phyloP scores from a whole-genome alignment of 148 eudicot species.

The Tetragonia tetragonoides region DNA sequence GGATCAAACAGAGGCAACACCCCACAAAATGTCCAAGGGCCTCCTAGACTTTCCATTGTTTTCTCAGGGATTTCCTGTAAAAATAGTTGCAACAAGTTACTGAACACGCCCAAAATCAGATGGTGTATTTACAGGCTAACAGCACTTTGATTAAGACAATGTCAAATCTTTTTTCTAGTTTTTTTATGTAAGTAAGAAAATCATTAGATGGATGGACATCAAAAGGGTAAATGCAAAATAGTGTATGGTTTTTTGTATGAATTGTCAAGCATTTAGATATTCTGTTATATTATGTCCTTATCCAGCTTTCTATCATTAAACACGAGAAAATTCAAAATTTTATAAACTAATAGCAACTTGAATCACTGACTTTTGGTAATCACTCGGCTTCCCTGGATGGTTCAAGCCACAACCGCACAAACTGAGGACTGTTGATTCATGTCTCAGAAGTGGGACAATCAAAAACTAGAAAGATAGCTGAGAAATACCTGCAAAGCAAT shows the following conservation, averaged over 20 bases:
- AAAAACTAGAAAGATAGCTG: neutral
- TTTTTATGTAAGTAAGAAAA: neutral
- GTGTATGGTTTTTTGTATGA: neutral
- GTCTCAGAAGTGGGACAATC: neutral
- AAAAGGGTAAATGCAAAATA: too few species aligned
- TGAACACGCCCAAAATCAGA: neutral
- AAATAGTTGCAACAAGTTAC: constrained; percentile 8
- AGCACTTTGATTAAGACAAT: neutral
- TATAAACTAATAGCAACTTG: neutral
- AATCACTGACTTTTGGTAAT: neutral
- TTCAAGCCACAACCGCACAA: neutral
- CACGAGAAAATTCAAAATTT: neutral
- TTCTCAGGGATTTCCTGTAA: constrained; percentile 63
- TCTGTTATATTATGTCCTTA: neutral
- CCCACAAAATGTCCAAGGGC: constrained; percentile 73
- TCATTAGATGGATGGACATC: neutral
- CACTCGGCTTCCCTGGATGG: neutral
- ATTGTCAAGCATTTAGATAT: neutral
- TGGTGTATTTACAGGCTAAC: neutral
- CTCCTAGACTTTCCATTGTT: constrained; percentile 53
- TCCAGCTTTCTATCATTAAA: neutral
- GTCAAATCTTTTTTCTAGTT: neutral
- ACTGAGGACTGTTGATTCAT: neutral
- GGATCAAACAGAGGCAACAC: constrained; percentile 77
- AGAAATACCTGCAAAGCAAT: constrained; percentile 59